Base-by-base conservation (phyloP, 2,329 filamentous ascomycete genomes). In the Penicillium paneum region DNA sequence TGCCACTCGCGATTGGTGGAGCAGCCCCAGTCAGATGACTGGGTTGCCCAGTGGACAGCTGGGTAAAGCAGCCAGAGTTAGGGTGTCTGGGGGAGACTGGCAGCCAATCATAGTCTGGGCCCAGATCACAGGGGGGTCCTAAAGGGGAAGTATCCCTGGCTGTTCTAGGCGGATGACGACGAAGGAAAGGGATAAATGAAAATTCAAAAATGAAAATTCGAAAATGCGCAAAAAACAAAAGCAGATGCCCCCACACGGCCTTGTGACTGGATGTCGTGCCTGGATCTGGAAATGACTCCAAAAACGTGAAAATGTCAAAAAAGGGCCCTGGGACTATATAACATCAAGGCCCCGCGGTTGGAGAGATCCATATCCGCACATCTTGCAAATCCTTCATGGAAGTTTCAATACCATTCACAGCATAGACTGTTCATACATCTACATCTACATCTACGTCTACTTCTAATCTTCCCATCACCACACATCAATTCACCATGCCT, bases 11-110 rank as follows among this genome's bases (percentile, higher is more conserved):
- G 31, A 62, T 50, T 61, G 62, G 55, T 54, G 46, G 43, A 40
- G 52, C 26, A 45, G 45, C 42, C 21, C 52, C 40, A 57, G 67
- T 72, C 70, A 73, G 67, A 70, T 72, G 70, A 73, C 65, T 51
- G 50, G 47, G 40, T 44, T 52, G 29, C 29, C 38, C 45, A 17
- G 41, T n/a, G 39, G 52, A 44, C 39, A 19, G 34, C 34, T n/a
- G 28, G 4, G 12, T 55, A 54, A 64, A 60, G 64, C 64, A 19
- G 60, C 64, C 31, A 38, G 49, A 17, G 17, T 1, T 8, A 8
- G 2, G 4, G 4, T 26, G 11, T 26, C 24, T 40, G 48, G 38
- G 21, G 48, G 8, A 43, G n/a, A 0, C 1, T 41, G 1, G 29
- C 2, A 11, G 19, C 55, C 46, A 50, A 39, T 52, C 13, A 26